Evolutionary conservation across 2,329 filamentous ascomycete species (phyloP).

Genomic region (Fusarium concolor): DNA sequence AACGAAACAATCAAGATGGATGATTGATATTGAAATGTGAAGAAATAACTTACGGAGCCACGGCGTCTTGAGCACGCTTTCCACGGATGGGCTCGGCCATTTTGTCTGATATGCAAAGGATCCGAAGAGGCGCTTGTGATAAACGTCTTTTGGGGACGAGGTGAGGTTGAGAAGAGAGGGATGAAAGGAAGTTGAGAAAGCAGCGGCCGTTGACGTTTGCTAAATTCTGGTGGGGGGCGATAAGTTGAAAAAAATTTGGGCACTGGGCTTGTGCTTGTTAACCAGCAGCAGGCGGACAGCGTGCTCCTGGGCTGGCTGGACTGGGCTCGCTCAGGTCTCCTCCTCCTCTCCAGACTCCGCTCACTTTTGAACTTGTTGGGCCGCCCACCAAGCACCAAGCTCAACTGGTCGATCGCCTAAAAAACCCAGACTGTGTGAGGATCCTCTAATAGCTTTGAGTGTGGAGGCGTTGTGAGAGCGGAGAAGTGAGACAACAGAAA

Average conservation of each 20-base stretch:
- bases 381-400: conserved; percentile 44
- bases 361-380: conserved; percentile 48
- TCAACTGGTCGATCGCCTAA: conserved; percentile 46
- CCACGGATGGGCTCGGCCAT: conserved; percentile 75
- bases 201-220: conserved; percentile 52
- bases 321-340: conserved; percentile 9
- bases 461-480: conserved; percentile 41
- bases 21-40: conserved; percentile 25
- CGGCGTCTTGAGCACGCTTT: conserved; percentile 67
- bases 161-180: conserved; percentile 49
- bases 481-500: conserved; percentile 43
- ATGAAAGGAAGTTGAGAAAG: conserved; percentile 51
- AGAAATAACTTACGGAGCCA: conserved; percentile 66
- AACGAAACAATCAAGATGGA: conserved; percentile 28
- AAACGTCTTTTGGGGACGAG: conserved; percentile 46
- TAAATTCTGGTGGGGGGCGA: conserved; percentile 56
- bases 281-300: conserved; percentile 24
- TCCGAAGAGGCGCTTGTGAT: conserved; percentile 45
- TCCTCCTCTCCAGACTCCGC: background rate
- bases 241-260: conserved; percentile 52
- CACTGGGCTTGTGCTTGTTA: conserved; percentile 44
- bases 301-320: background rate
- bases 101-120: conserved; percentile 51
- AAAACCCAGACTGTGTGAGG: conserved; percentile 41
- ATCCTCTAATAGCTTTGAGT: conserved; percentile 36